Evolutionary conservation across 805 yeast genomes (phyloP), one percentile per base, ranked within the genome.

Genomic region (Tetrapisispora nanseiensis): DNA sequence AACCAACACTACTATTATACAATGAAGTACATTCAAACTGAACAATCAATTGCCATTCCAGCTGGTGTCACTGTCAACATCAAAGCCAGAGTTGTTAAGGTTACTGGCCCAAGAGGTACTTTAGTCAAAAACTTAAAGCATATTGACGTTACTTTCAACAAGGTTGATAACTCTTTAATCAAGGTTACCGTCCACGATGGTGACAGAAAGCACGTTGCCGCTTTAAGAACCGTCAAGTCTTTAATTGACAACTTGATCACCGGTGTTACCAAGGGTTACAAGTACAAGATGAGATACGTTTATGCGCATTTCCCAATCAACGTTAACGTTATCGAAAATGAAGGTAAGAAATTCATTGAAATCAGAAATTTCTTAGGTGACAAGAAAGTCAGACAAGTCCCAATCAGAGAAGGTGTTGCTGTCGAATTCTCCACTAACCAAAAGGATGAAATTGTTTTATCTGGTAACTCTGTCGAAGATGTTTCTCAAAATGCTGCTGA

Each of bases 221-320:
- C 96, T 67, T 78, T 92, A 70, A 89, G 97, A 80, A 90, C 98
- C 51, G 97, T 92, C 71, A 89, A 86, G 76, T 86, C 97, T 55
- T 76, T 92, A 69, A 78, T 92, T 63, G 68, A 86, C 68, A 92
- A 92, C 85, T 73, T 92, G 80, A 71, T 92, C 74, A 85, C 84
- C 59, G 99, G 99, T 84, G 98, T 92, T 69, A 92, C 98, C 70
- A 81, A 81, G 78, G 98, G 97, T 74, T 90, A 75, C 95, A 81
- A 85, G 76, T 92, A 92, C 92, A 92, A 92, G 85, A 83, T 92
- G 97, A 87, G 97, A 80, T 89, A 86, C 72, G 98, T 92, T 55
- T 94, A 90, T 70, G 99, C 98, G 82, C 98, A 92, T 86, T 92
- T 92, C 95, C 99, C 98, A 71, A 92, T 94, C 75, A 92, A 92